Conservation (phyloP, 768 basidiomycete genomes). For the Boletus fagicola region DNA sequence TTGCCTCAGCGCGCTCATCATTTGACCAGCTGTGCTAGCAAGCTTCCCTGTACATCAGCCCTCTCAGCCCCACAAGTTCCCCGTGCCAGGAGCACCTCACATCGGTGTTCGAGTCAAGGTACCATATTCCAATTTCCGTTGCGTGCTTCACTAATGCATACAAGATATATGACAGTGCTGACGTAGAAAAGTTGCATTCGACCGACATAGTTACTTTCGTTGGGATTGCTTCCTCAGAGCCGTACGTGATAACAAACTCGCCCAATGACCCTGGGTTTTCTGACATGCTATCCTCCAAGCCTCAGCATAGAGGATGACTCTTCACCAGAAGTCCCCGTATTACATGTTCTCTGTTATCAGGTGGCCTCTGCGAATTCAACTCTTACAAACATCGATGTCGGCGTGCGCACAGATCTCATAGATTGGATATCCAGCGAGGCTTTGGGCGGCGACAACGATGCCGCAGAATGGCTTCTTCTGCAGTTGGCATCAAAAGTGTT, state of each 20-base stretch:
- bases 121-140: background rate
- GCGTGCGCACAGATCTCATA: constrained; percentile 54
- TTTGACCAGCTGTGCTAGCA: constrained; percentile 14
- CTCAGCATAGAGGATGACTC: constrained; percentile 39
- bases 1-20: background rate
- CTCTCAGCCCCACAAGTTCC: constrained; percentile 60
- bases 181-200: constrained; percentile 48
- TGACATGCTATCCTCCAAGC: constrained; percentile 31
- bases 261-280: background rate
- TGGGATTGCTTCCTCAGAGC: constrained; percentile 67
- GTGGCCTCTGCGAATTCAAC: background rate
- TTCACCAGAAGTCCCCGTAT: constrained; percentile 50
- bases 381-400: constrained; percentile 10
- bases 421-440: constrained; percentile 71
- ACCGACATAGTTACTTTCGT: constrained; percentile 69
- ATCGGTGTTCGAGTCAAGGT: constrained; percentile 77
- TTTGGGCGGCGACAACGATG: constrained; percentile 63
- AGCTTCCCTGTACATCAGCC: constrained; percentile 27
- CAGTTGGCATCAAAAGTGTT: constrained; percentile 61
- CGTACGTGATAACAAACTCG: constrained; percentile 44
- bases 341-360: constrained; percentile 61
- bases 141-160: constrained; percentile 3
- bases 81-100: constrained; percentile 50
- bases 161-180: constrained; percentile 58
- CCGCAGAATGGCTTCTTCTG: constrained; percentile 76